Evolutionary conservation across 768 basidiomycete species (phyloP).

Genomic region (Pisolithus albus): DNA sequence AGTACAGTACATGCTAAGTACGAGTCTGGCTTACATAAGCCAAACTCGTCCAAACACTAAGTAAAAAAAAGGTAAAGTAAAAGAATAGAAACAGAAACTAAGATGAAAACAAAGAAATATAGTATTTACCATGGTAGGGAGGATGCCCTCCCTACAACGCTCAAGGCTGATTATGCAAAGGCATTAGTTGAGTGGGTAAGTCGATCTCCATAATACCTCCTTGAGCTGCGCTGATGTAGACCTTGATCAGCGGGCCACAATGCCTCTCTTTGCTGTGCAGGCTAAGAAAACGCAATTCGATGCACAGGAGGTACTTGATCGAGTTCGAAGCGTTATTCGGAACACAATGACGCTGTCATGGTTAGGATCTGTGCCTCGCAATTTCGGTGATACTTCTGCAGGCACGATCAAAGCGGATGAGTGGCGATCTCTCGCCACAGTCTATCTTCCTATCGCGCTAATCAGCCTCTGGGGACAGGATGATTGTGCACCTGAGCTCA

Average conservation of each 20-base stretch:
- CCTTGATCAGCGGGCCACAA: neutral
- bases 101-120: too few species aligned
- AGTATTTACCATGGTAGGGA: too few species aligned
- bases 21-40: too few species aligned
- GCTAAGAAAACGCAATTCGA: neutral
- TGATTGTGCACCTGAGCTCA: neutral
- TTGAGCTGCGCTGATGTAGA: too few species aligned
- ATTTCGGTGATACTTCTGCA: conserved; percentile 11
- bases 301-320: neutral
- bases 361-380: conserved; percentile 8
- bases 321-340: conserved; percentile 2
- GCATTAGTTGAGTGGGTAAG: neutral
- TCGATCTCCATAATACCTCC: neutral
- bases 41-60: too few species aligned
- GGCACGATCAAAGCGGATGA: conserved; percentile 17
- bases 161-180: neutral
- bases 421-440: conserved; percentile 9
- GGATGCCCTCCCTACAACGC: too few species aligned
- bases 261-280: neutral
- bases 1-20: too few species aligned
- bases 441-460: conserved; percentile 15
- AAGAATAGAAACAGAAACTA: too few species aligned
- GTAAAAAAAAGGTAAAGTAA: too few species aligned
- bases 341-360: conserved; percentile 10
- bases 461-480: conserved; percentile 14